A percentile compares a stretch with the other conserved stretches of the same genome.
Evolutionary conservation across 73 alveolate genomes (phyloP).

Genomic region (Diophrys sp.): DNA sequence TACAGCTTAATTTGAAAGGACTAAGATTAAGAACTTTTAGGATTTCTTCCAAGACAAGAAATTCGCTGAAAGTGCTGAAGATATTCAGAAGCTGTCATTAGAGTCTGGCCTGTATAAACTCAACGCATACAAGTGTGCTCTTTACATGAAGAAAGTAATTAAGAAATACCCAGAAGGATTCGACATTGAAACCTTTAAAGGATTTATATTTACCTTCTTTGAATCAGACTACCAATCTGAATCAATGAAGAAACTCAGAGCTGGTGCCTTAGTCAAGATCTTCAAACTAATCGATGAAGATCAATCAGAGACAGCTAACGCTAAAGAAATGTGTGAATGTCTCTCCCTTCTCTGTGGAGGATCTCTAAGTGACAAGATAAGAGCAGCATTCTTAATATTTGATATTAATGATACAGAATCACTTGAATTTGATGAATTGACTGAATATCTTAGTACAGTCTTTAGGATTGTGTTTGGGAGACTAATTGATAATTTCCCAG

Average conservation of each 20-base stretch:
- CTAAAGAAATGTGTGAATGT: constrained; percentile 20
- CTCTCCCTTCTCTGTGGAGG: constrained; percentile 28
- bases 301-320: constrained; percentile 1
- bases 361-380: constrained; percentile 19
- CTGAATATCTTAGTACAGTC: constrained; percentile 22
- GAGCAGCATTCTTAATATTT: constrained; percentile 21
- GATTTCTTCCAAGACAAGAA: neutral
- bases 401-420: constrained; percentile 26
- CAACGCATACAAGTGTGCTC: constrained; percentile 5
- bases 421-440: constrained; percentile 27
- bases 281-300: constrained; percentile 25
- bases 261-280: constrained; percentile 1
- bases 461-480: constrained; percentile 9
- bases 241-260: constrained; percentile 21
- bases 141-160: constrained; percentile 4
- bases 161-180: constrained; percentile 16
- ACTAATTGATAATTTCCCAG: constrained; percentile 1
- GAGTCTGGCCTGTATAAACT: constrained; percentile 22
- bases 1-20: neutral
- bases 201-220: constrained; percentile 10
- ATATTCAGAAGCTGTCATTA: neutral
- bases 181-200: constrained; percentile 5
- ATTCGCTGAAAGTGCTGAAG: neutral
- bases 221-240: constrained; percentile 4
- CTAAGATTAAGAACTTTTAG: too few species aligned